These are phyloP conservation scores for Pittosporum tobira DNA, from an alignment of 129 eudicot genomes.

Conservation along the genomic window DNA sequence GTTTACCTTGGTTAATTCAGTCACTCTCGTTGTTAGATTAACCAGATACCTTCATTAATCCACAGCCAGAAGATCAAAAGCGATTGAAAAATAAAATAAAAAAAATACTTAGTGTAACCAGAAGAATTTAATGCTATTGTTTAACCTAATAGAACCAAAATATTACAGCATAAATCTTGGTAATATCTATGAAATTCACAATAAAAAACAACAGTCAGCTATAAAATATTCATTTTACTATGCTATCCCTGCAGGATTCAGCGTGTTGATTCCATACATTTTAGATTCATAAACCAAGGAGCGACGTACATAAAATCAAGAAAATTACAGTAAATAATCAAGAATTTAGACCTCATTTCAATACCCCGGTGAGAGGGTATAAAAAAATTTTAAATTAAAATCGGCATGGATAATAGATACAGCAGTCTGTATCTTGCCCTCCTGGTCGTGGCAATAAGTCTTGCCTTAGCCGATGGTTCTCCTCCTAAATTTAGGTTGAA, in stretches of 20 bases:
- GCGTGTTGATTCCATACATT: not conserved
- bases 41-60: not conserved
- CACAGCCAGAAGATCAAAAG: not conserved
- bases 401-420: slow-evolving; percentile 5
- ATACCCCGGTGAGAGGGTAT: not conserved
- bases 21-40: not conserved
- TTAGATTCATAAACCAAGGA: not conserved
- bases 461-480: slow-evolving; percentile 12
- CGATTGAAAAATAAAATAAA: not conserved
- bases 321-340: slow-evolving; percentile 8
- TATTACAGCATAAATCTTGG: not conserved
- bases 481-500: slow-evolving; percentile 17
- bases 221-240: not conserved
- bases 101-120: not conserved
- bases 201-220: not conserved
- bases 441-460: slow-evolving; percentile 6
- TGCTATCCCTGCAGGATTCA: slow-evolving; percentile 6
- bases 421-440: slow-evolving; percentile 1
- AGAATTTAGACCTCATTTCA: not conserved
- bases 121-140: not conserved
- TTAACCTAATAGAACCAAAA: not conserved
- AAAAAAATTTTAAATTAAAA: not conserved
- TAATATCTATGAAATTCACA: slow-evolving; percentile 1
- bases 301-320: slow-evolving; percentile 18
- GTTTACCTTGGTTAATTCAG: not conserved